Evolutionary conservation across 1,284 basidiomycete species (phyloP), one percentile per base, ranked within the genome.

Genomic region (Neotropicomus parvogracilis): DNA sequence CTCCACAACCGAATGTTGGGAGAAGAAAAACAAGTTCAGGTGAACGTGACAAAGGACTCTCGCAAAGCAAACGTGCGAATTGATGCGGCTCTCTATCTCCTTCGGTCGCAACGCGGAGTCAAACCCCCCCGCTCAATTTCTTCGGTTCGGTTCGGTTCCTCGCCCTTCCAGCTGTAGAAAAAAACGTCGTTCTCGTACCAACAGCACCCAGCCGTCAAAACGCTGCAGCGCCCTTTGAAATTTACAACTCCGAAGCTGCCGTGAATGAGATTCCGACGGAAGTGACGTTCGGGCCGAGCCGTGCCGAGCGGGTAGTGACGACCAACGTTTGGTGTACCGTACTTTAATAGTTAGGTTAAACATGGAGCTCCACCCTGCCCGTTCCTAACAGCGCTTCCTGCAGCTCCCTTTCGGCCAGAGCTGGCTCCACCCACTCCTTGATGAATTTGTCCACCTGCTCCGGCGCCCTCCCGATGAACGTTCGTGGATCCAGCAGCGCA

Each of bases 371-470:
- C 37, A 81, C 71, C 56, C 69, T 77, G 29, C 59, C 64, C 36
- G 72, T 71, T 38, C 62, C 71, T 17, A 60, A 62, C 26, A 88
- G 73, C 21, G 86, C 84, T 32, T 73, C 75, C 57, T 81, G 75
- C 47, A 92, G 68, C 56, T 85, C 81, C 24, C 74, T 68, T 46
- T 82, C 75, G 51, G 79, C 77, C 59, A 99, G 71, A 6, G 88
- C 93, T n/a, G 95, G 94, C 49, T 72, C 69, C 27, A 98, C 95
- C 89, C 91, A 95, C 10, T 95, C 88, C 62, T 71, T 74, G 50
- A 98, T 63, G 70, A 98, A 99, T 56, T 69, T 73, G 67, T 91
- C 88, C n/a, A 95, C 93, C 73, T 97, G 94, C 67, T 97, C 81
- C 2, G 94, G 91, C 9, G 94, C 94, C 28, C 93, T 78, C 7